phyloP scores from a whole-genome alignment of 352 stramenopile species.

The Thalassiosira hispida region DNA sequence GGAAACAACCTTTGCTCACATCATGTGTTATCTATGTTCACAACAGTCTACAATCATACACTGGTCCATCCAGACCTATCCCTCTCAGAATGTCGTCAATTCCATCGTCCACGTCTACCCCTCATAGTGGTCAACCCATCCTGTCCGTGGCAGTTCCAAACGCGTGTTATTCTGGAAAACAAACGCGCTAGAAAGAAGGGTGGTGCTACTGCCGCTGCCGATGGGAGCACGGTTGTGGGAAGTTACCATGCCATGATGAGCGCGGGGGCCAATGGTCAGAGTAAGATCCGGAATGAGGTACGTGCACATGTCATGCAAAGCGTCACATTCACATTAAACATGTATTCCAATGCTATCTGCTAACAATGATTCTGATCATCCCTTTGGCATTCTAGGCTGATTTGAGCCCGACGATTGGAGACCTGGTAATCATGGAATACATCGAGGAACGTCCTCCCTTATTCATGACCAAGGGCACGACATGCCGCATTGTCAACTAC shows the following conservation, averaged over 20 bases:
- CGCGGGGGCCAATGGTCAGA: slow-evolving; percentile 65
- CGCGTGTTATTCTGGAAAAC: slow-evolving; percentile 52
- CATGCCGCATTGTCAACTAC: slow-evolving; percentile 83
- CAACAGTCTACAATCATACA: slow-evolving; percentile 67
- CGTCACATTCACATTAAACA: not conserved
- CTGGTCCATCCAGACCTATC: slow-evolving; percentile 68
- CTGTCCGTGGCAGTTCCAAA: slow-evolving; percentile 79
- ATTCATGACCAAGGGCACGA: slow-evolving; percentile 80
- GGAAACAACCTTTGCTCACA: not conserved
- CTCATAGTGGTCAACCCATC: slow-evolving; percentile 56
- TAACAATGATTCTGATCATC: not conserved
- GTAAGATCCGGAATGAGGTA: slow-evolving; percentile 76
- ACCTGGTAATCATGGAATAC: slow-evolving; percentile 80
- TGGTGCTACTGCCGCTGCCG: slow-evolving; percentile 18
- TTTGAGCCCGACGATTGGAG: slow-evolving; percentile 71
- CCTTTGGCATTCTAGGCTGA: slow-evolving; percentile 42
- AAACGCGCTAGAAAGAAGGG: slow-evolving; percentile 24
- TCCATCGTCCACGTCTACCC: slow-evolving; percentile 76
- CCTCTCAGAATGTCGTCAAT: slow-evolving; percentile 72
- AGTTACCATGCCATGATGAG: slow-evolving; percentile 77
- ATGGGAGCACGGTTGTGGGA: slow-evolving; percentile 58
- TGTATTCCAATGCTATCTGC: not conserved
- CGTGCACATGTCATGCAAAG: not conserved
- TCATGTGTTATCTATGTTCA: not conserved
- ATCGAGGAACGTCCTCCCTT: slow-evolving; percentile 80